Evolutionary conservation across 2,329 filamentous ascomycete genomes (phyloP).

Genomic region (Alternaria atra): DNA sequence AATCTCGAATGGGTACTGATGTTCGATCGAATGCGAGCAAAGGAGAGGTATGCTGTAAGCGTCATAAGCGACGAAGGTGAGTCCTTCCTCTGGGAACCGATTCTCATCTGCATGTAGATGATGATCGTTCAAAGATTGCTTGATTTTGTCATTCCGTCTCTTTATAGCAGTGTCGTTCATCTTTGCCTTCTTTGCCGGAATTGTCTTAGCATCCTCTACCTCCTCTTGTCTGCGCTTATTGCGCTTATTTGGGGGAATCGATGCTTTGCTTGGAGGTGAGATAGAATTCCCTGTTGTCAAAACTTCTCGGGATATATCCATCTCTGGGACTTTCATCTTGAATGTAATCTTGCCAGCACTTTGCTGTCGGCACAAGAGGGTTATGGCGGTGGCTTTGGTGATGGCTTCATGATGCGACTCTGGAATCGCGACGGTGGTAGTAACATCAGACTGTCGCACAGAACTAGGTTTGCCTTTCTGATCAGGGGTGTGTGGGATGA

Average conservation of each 20-base stretch:
- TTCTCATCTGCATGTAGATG: not conserved
- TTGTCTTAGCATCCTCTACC: not conserved
- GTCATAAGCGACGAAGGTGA: conserved; percentile 14
- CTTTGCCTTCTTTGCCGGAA: not conserved
- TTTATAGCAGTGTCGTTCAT: not conserved
- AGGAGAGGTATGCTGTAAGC: conserved; percentile 26
- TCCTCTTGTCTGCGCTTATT: not conserved
- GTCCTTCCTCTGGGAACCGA: conserved; percentile 4
- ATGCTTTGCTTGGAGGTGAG: not conserved
- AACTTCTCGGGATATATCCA: not conserved
- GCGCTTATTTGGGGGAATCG: not conserved
- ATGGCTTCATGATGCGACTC: not conserved
- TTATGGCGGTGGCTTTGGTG: not conserved
- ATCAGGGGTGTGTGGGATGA: not conserved
- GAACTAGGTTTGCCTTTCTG: not conserved
- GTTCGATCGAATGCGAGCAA: conserved; percentile 16
- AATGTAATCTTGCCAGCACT: not conserved
- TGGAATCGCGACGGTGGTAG: not conserved
- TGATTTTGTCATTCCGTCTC: not conserved
- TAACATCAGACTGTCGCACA: not conserved
- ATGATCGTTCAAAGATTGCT: not conserved
- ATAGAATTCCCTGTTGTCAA: not conserved
- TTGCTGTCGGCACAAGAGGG: not conserved
- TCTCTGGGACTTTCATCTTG: not conserved
- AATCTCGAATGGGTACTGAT: not conserved